A percentile compares a stretch with the other conserved stretches of the same genome.
These are phyloP conservation scores for Amphichorda felina DNA, from an alignment of 2,329 filamentous ascomycete genomes.

Conservation along the genomic window DNA sequence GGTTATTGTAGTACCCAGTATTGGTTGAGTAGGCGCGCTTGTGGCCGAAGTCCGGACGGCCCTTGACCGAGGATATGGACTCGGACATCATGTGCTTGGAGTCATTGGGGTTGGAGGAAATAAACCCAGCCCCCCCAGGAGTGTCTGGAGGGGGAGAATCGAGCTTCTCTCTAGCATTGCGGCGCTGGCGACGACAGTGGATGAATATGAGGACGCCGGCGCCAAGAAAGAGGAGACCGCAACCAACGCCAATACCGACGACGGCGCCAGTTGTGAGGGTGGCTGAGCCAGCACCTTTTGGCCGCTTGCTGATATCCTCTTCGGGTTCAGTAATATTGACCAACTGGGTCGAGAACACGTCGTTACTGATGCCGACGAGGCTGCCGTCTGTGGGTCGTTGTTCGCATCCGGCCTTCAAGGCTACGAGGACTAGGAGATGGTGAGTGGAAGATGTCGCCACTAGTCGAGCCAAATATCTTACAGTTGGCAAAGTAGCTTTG, in stretches of 20 bases:
- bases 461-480: constrained; percentile 17
- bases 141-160: background rate
- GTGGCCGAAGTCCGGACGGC: constrained; percentile 14
- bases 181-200: constrained; percentile 30
- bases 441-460: constrained; percentile 7
- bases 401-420: constrained; percentile 33
- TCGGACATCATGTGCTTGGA: constrained; percentile 2
- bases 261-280: constrained; percentile 35
- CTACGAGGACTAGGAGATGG: constrained; percentile 28
- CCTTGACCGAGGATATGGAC: constrained; percentile 8
- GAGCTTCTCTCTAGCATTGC: constrained; percentile 10
- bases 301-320: constrained; percentile 12
- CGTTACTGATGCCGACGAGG: constrained; percentile 26
- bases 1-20: constrained; percentile 1
- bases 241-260: constrained; percentile 38
- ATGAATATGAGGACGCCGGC: constrained; percentile 30
- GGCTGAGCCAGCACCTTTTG: constrained; percentile 12
- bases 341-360: constrained; percentile 23
- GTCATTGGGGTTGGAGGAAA: background rate
- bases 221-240: constrained; percentile 27
- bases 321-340: constrained; percentile 27
- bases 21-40: constrained; percentile 9
- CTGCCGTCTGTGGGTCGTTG: constrained; percentile 27
- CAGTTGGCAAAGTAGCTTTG: constrained; percentile 37
- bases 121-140: background rate